Base-by-base conservation (phyloP, 169 alveolate species). In the Cytauxzoon felis region DNA sequence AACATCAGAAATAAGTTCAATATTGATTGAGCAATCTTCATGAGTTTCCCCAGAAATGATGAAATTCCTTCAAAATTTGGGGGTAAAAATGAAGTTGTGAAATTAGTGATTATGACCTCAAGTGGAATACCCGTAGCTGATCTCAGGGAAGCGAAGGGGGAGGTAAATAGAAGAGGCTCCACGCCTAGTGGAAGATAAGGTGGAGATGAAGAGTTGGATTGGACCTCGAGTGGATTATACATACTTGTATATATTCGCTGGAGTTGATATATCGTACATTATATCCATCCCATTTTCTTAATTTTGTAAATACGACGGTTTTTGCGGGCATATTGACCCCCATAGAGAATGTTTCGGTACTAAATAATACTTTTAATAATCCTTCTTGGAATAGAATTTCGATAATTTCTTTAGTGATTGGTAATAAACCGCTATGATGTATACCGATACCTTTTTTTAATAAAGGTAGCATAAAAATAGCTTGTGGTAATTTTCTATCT, bases 301-400 rank as follows among this genome's bases (percentile, higher is more conserved):
- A 90, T 21, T 82, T 73, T 2, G 99, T 95, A 85, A 96, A 96
- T 5, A 96, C 98, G 8, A 96, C 99, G 21, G 99, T 95, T 76
- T 94, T 95, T 1, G 99, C 98, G 34, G 99, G 99, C 99, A 96
- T 96, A 76, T 96, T 96, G 51, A 96, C 89, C 8, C 99, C 99
- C 97, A 96, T 95, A 27, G 98, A 92, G 78, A 96, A 96, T 6
- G 99, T 95, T 80, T 96, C 98, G 1, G 99, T 96, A 21, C 98
- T 94, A 80, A 96, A 95, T 50, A 96, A 81, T 32, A 94, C 95
- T 87, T 95, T 95, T 11, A 96, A 81, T 50, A 94, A 92, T 0
- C 97, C 95, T 63, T 95, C 97, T 60, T 95, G 94, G 94, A 95
- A 96, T 61, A 95, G 88, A n/a, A 96, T 88, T 81, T 96, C 99